A percentile compares a stretch with the other conserved stretches of the same genome.
Evolutionary conservation across 371 early-diverging fungal genomes (phyloP).

Genomic region (Circinella umbellata): DNA sequence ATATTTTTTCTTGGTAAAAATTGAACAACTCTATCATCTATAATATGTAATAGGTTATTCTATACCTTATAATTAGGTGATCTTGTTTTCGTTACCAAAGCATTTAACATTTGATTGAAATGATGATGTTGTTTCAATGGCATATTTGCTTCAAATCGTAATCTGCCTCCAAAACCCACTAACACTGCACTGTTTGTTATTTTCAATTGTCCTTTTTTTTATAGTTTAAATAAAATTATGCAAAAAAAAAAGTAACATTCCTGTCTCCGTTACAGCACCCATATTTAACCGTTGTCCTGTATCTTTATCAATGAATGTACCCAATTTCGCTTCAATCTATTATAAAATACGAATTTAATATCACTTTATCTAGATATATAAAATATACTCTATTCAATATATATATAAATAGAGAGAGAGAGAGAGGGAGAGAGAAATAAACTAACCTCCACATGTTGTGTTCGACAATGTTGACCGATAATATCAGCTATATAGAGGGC

Average conservation of each 20-base stretch:
- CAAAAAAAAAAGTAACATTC: conserved; percentile 25
- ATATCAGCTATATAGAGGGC: conserved; percentile 66
- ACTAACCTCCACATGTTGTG: conserved; percentile 65
- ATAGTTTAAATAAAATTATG: no score
- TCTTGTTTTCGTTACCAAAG: conserved; percentile 55
- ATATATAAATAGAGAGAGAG: neutral
- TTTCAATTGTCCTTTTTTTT: neutral
- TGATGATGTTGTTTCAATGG: conserved; percentile 67
- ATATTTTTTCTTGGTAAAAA: neutral
- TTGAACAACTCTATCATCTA: no score
- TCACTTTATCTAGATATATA: neutral
- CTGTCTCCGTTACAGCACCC: conserved; percentile 69
- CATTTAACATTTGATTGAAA: conserved; percentile 71
- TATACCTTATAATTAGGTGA: conserved; percentile 38
- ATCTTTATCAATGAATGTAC: conserved; percentile 68
- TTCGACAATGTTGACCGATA: conserved; percentile 55
- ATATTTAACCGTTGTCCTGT: conserved; percentile 63
- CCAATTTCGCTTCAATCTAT: conserved; percentile 87
- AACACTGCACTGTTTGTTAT: neutral
- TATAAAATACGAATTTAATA: neutral
- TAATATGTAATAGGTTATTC: neutral
- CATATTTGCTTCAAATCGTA: conserved; percentile 75
- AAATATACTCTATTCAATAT: no score
- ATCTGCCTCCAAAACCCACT: conserved; percentile 21
- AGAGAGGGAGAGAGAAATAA: neutral